Percentiles rank a stretch among this genome's conserved stretches.
phyloP scores from a whole-genome alignment of 495 filamentous ascomycete species.

The Tricharina praecox region DNA sequence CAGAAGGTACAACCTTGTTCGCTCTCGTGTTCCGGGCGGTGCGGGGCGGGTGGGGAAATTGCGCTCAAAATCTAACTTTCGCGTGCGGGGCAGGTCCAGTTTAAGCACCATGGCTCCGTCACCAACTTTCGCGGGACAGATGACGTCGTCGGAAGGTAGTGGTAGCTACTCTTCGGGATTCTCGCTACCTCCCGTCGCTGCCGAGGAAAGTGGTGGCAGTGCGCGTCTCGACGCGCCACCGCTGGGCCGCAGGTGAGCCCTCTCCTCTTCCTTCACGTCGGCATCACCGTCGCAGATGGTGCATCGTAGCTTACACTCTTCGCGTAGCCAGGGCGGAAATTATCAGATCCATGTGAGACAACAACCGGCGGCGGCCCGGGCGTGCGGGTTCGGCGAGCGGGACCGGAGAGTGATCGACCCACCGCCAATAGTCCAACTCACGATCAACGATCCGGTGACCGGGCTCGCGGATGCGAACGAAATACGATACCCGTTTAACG shows the following conservation, averaged over 20 bases:
- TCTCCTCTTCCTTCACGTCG: neutral
- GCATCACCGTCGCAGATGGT: too few species aligned
- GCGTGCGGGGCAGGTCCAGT: constrained; percentile 16
- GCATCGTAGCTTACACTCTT: too few species aligned
- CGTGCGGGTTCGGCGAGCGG: constrained; percentile 85
- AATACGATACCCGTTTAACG: constrained; percentile 56
- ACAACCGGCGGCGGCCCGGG: constrained; percentile 75
- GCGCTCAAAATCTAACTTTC: too few species aligned
- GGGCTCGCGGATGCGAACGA: constrained; percentile 39
- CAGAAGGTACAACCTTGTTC: constrained; percentile 22
- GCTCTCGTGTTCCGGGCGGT: too few species aligned
- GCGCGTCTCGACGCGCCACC: constrained; percentile 13
- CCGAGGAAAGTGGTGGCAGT: too few species aligned
- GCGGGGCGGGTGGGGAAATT: too few species aligned
- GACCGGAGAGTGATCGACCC: constrained; percentile 90
- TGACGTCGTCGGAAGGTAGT: too few species aligned
- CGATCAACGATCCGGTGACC: constrained; percentile 54
- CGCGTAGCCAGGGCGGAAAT: constrained; percentile 23
- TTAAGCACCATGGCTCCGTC: constrained; percentile 23
- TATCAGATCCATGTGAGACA: constrained; percentile 63
- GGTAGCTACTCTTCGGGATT: too few species aligned
- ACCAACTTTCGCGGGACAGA: constrained; percentile 22
- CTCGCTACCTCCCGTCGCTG: too few species aligned
- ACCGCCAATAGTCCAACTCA: constrained; percentile 81
- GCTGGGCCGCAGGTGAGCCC: constrained; percentile 18